phyloP scores from a whole-genome alignment of 2,329 filamentous ascomycete species.

The Davidsoniella australis region DNA sequence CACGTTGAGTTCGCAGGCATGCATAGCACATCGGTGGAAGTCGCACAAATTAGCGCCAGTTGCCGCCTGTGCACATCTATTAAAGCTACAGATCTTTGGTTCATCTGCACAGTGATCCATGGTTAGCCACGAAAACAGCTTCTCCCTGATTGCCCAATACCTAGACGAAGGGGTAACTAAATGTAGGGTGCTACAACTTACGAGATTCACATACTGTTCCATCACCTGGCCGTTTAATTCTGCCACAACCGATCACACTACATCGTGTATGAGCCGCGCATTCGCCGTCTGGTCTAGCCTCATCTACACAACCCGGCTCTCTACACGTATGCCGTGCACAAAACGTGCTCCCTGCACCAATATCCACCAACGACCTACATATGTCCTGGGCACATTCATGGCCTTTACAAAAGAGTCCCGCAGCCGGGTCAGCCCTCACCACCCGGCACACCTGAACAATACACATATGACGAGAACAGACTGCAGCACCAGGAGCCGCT shows the following conservation, averaged over 20 bases:
- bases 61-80: slow-evolving; percentile 4
- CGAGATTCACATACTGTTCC: slow-evolving; percentile 1
- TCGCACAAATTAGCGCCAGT: background rate
- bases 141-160: background rate
- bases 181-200: background rate
- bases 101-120: background rate
- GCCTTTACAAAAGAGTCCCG: slow-evolving; percentile 1
- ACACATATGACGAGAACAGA: slow-evolving; percentile 16
- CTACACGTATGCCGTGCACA: slow-evolving; percentile 11
- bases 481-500: slow-evolving; percentile 4
- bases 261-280: background rate
- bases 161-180: background rate
- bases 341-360: background rate
- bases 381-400: background rate
- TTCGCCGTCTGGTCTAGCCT: background rate
- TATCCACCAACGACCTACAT: background rate
- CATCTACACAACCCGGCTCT: slow-evolving; percentile 3
- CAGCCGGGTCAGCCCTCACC: slow-evolving; percentile 3
- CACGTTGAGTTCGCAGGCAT: background rate
- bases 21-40: slow-evolving; percentile 2
- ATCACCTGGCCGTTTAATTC: background rate
- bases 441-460: slow-evolving; percentile 14
- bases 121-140: no score
- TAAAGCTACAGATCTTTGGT: slow-evolving; percentile 3
- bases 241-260: slow-evolving; percentile 3